Evolutionary conservation across 768 basidiomycete species (phyloP).

Genomic region (Mycena floridula): DNA sequence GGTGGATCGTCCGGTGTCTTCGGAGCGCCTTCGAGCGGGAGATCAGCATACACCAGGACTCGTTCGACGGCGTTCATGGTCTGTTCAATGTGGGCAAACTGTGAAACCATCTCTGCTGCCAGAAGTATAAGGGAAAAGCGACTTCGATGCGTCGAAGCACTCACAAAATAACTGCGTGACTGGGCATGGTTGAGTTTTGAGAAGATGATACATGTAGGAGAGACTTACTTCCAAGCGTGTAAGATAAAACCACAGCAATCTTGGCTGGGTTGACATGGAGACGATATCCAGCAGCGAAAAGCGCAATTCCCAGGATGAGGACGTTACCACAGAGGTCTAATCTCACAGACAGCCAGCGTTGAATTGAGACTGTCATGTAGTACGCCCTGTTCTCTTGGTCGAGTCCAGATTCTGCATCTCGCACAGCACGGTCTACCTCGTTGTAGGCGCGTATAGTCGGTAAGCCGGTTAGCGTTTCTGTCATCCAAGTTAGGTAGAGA

Average conservation of each 20-base stretch:
- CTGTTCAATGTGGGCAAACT: constrained; percentile 59
- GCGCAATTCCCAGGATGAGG: constrained; percentile 40
- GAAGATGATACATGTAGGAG: not conserved
- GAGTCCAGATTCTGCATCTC: constrained; percentile 28
- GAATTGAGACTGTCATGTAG: constrained; percentile 34
- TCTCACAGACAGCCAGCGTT: constrained; percentile 35
- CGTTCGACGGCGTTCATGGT: constrained; percentile 74
- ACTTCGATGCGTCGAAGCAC: constrained; percentile 8
- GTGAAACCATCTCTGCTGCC: constrained; percentile 44
- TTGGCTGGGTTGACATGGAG: constrained; percentile 33
- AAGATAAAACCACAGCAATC: constrained; percentile 50
- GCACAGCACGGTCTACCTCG: constrained; percentile 28
- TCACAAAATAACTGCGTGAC: constrained; percentile 42
- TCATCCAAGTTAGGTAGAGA: too few relatives aligned
- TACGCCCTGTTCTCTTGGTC: constrained; percentile 34
- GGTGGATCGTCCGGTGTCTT: constrained; percentile 41
- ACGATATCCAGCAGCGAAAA: constrained; percentile 43
- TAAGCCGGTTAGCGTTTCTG: constrained; percentile 32
- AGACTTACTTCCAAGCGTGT: constrained; percentile 38
- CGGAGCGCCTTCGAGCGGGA: constrained; percentile 47
- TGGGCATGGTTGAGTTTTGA: constrained; percentile 9
- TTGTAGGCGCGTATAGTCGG: constrained; percentile 30
- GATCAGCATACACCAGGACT: constrained; percentile 59
- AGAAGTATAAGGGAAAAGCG: not conserved
- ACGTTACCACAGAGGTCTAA: constrained; percentile 38